phyloP scores from a whole-genome alignment of 2,329 filamentous ascomycete species.

The Aspergillus tanneri region DNA sequence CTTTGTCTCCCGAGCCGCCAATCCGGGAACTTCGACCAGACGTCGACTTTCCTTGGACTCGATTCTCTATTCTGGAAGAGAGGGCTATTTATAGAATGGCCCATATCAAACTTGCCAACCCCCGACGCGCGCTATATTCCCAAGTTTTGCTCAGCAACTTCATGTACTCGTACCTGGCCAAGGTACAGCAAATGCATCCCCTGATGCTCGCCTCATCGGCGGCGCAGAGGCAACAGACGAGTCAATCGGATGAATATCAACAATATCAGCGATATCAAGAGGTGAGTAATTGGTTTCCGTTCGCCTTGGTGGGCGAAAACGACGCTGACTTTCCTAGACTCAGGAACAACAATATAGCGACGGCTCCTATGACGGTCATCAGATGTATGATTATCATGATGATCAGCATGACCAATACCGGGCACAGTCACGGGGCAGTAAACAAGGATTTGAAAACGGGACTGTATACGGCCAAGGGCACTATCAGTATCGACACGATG shows the following conservation, averaged over 20 bases:
- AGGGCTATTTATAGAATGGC: constrained; percentile 98
- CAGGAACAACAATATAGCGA: constrained; percentile 40
- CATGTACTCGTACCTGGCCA: constrained; percentile 98
- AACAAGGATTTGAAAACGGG: constrained; percentile 41
- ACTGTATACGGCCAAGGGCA: constrained; percentile 36
- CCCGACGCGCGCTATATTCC: constrained; percentile 83
- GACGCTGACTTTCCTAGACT: constrained; percentile 14
- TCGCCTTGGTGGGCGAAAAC: not conserved
- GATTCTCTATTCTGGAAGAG: constrained; percentile 93
- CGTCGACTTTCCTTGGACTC: constrained; percentile 92
- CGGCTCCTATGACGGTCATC: constrained; percentile 49
- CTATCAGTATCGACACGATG: constrained; percentile 43
- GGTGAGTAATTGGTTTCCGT: constrained; percentile 29
- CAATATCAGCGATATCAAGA: constrained; percentile 51
- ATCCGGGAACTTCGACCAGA: constrained; percentile 75
- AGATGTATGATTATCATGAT: constrained; percentile 54
- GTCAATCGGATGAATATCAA: constrained; percentile 43
- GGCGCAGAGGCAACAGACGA: constrained; percentile 60
- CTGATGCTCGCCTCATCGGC: constrained; percentile 82
- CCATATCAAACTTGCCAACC: constrained; percentile 98
- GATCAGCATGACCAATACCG: constrained; percentile 40
- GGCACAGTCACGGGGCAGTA: constrained; percentile 39
- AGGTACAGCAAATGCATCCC: constrained; percentile 98
- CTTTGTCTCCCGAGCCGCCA: constrained; percentile 77
- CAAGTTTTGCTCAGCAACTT: constrained; percentile 98